Conservation (phyloP, 441 rosid genomes). For the Erodium moschatum region DNA sequence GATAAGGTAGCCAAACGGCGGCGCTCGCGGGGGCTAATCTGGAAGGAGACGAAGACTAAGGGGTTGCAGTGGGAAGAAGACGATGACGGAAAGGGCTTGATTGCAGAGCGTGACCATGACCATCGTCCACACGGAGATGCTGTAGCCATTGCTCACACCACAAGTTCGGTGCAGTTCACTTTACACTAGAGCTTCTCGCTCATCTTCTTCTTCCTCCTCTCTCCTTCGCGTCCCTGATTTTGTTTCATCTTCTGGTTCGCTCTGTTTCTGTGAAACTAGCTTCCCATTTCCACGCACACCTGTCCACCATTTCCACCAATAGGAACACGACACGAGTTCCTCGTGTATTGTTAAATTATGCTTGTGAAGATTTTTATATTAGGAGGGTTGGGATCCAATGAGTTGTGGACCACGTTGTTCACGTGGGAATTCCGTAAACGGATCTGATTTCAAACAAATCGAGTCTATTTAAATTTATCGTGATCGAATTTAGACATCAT, state of each 20-base stretch:
- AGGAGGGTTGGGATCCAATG: too few species aligned
- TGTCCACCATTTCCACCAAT: not conserved
- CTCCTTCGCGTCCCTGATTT: not conserved
- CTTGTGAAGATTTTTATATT: too few species aligned
- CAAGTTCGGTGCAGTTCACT: not conserved
- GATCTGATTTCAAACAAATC: too few species aligned
- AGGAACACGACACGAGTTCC: too few species aligned
- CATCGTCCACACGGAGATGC: constrained; percentile 19
- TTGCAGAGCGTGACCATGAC: constrained; percentile 17
- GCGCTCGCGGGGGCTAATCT: not conserved
- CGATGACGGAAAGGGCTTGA: constrained; percentile 11
- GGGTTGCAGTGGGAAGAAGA: constrained; percentile 1
- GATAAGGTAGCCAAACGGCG: constrained; percentile 15
- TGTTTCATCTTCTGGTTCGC: not conserved
- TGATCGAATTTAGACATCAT: too few species aligned
- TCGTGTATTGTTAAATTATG: too few species aligned
- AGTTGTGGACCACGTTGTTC: too few species aligned
- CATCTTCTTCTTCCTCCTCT: not conserved
- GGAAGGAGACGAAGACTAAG: constrained; percentile 6
- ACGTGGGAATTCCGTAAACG: too few species aligned
- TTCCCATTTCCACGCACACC: not conserved
- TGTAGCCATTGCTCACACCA: constrained; percentile 20
- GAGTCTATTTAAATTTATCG: too few species aligned
- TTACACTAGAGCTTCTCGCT: not conserved
- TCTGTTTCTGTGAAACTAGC: not conserved